A percentile compares a stretch with the other conserved stretches of the same genome.
phyloP scores from a whole-genome alignment of 306 rosid genomes.

The Castanea mollissima region DNA sequence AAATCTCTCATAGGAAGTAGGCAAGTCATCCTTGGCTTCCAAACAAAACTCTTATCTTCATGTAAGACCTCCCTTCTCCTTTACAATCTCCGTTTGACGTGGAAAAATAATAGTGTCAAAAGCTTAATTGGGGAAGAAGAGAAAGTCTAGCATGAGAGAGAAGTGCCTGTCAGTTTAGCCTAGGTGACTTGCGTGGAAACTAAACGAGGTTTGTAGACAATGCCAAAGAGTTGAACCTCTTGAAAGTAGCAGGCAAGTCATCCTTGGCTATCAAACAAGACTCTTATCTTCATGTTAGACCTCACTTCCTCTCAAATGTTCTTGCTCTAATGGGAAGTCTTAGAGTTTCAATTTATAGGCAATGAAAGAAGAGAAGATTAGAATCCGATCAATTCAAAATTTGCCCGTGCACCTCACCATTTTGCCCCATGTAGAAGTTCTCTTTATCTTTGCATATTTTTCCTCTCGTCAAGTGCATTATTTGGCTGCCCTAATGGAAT shows the following conservation, averaged over 20 bases:
- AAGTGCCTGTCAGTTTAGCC: conserved; percentile 27
- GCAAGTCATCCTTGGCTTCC: conserved; percentile 27
- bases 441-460: neutral
- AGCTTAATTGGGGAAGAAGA: neutral
- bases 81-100: too few relatives aligned
- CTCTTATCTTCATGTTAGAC: conserved; percentile 28
- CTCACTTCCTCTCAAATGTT: conserved; percentile 6
- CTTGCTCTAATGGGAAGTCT: neutral
- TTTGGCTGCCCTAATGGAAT: conserved; percentile 1
- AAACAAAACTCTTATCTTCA: conserved; percentile 26
- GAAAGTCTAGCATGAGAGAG: conserved; percentile 21
- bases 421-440: too few relatives aligned
- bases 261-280: conserved; percentile 31
- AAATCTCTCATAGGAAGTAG: neutral
- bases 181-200: conserved; percentile 19
- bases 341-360: neutral
- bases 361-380: neutral
- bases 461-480: neutral
- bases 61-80: conserved; percentile 22
- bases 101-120: neutral
- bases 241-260: conserved; percentile 28
- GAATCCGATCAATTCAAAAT: too few relatives aligned
- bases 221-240: neutral
- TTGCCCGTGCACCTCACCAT: too few relatives aligned
- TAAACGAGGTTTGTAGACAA: neutral